Percentiles rank a stretch among this genome's conserved stretches.
Conservation (phyloP, 2,329 filamentous ascomycete species). For the Fusarium tupiense region DNA sequence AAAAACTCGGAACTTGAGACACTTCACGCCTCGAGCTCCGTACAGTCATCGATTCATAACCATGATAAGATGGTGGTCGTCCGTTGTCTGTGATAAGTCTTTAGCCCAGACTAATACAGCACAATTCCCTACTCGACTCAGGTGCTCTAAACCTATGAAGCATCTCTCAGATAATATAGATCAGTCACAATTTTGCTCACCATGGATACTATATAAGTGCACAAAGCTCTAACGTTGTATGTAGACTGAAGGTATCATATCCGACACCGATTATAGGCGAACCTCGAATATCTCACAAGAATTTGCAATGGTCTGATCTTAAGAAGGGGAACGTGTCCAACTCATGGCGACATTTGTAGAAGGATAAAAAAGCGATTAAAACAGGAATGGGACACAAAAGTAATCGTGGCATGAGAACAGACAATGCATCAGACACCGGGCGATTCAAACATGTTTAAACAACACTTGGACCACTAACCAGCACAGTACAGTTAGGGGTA, state of each 20-base stretch:
- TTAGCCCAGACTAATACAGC: conserved; percentile 11
- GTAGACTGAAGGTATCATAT: background rate
- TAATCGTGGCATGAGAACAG: conserved; percentile 23
- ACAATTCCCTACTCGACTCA: background rate
- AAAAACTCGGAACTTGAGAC: conserved; percentile 25
- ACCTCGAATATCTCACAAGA: background rate
- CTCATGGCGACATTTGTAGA: background rate
- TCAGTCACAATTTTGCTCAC: background rate
- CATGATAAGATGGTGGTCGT: conserved; percentile 16
- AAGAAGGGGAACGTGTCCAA: too few species aligned
- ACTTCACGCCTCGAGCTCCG: conserved; percentile 28
- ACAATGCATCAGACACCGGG: conserved; percentile 28
- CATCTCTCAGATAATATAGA: background rate
- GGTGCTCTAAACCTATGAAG: background rate
- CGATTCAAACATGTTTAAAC: conserved; percentile 21
- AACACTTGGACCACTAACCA: conserved; percentile 25
- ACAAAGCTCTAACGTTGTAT: background rate
- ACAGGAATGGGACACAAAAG: background rate
- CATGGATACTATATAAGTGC: background rate
- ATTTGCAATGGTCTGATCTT: background rate
- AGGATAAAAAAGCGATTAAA: background rate
- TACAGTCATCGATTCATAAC: conserved; percentile 22
- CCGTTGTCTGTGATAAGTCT: background rate
- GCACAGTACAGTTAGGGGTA: background rate
- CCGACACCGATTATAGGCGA: background rate